Percentiles rank a stretch among this genome's conserved stretches.
These are phyloP conservation scores for Triticum monococcum DNA, from an alignment of 176 grass and related monocot genomes.

Conservation along the genomic window DNA sequence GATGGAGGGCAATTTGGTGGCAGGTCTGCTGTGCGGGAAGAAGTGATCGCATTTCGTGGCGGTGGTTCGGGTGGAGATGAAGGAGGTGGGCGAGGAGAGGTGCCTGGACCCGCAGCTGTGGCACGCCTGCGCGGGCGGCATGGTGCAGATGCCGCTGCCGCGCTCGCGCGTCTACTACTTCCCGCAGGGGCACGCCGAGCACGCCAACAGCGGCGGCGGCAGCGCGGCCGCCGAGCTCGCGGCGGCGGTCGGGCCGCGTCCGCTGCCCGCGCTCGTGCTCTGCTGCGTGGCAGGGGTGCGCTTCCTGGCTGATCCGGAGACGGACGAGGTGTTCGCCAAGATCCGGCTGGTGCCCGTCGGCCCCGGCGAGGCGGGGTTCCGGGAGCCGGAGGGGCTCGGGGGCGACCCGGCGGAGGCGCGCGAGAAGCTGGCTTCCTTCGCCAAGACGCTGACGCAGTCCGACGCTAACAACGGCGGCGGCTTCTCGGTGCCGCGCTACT, in stretches of 20 bases:
- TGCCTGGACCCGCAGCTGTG: constrained; percentile 88
- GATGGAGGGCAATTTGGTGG: not conserved
- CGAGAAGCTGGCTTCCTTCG: constrained; percentile 39
- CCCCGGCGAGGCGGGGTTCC: constrained; percentile 30
- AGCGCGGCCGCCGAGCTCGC: constrained; percentile 30
- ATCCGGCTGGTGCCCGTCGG: constrained; percentile 51
- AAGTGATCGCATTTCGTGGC: constrained; percentile 41
- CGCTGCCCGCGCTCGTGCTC: constrained; percentile 53
- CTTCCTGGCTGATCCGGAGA: constrained; percentile 77
- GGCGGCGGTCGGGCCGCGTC: not conserved
- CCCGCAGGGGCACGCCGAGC: constrained; percentile 95
- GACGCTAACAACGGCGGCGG: constrained; percentile 75
- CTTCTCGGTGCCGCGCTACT: constrained; percentile 76
- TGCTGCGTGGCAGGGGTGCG: constrained; percentile 54
- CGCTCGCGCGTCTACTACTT: constrained; percentile 82
- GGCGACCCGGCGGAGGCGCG: not conserved
- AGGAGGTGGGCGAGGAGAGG: constrained; percentile 27
- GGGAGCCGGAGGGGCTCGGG: constrained; percentile 16
- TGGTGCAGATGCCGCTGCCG: constrained; percentile 72
- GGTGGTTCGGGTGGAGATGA: not conserved
- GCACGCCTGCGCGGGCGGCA: constrained; percentile 87
- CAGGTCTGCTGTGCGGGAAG: constrained; percentile 25
- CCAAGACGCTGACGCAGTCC: constrained; percentile 67
- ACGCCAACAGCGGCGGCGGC: constrained; percentile 38
- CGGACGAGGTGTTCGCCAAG: constrained; percentile 75